Evolutionary conservation across 371 early-diverging fungal species (phyloP), one percentile per base, ranked within the genome.

Genomic region (Mucor plumbeus): DNA sequence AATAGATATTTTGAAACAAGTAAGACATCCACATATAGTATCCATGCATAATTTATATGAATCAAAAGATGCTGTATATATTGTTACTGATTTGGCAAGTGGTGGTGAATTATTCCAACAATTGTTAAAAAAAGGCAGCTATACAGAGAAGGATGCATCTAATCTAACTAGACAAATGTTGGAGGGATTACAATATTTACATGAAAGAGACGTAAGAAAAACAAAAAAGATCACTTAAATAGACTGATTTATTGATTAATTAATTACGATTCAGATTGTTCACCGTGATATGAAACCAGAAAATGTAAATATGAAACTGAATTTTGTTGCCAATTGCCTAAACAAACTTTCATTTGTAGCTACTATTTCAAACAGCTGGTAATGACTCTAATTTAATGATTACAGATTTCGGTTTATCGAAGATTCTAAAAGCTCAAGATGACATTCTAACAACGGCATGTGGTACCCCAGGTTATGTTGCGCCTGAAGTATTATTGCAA

Each of bases 61-160:
- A 77, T 86, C 90, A 34, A 87, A 87, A 26, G 87, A 83, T 60
- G 93, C 92, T 35, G 91, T 95, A 26, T 95, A 91, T 71, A 83
- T 95, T 44, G 88, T 95, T 7, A 92, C 93, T 66, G 93, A 93
- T 75, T 85, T 94, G 14, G 94, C 93, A 11, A 90, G 89, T 21
- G 95, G 95, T 47, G 95, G 95, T 11, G 95, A 95, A 74, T 80
- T 95, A 19, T 95, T 93, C 74, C 92, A 93, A 36, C 92, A 92
- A 34, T 86, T 95, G 41, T 83, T 93, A 50, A 82, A 85, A 19
- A 87, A 90, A 43, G 94, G 94, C 8, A 87, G 83, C 56, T 94
- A 93, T 75, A 88, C 90, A 19, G 95, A 95, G 70, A 75, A 75
- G n/a, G 93, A 94, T 69, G 90, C 93, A 10, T 81, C 87, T 5